Base-by-base conservation (phyloP, 345 rosid genomes). In the Punica granatum region DNA sequence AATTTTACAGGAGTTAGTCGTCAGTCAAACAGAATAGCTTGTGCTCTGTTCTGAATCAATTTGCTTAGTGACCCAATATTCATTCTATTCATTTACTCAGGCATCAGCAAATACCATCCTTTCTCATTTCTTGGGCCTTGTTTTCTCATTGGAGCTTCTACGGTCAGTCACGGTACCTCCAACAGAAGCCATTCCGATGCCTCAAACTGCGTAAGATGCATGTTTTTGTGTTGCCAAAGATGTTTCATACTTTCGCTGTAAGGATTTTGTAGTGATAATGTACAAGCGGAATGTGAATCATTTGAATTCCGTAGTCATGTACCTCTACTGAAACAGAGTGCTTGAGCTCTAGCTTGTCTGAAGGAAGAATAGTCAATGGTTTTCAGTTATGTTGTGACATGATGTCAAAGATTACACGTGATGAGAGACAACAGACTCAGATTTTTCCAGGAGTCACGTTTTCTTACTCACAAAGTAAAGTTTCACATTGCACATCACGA, bases 41-140 rank as follows among this genome's bases (percentile, higher is more conserved):
- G 7, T 16, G 43, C 15, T 44, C 12, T 65, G 31, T 10, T 32
- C 19, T 68, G 30, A 9, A 26, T 26, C 5, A 16, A 56, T 56
- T 56, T 49, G 7, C 28, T 32, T 11, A 15, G 2, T 53, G 3
- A 59, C 48, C 60, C 64, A 30, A 58, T 67, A 14, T 1, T 25
- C 63, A 60, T 67, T 37, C 36, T 14, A 44, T 73, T 37, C 41
- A 39, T 32, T 74, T 59, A 37, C 83, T 85, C 84, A 94, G 99
- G 99, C 99, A 66, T 88, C 97, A 7, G 97, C 96, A 42, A 91
- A 91, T 81, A 88, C 98, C 1, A 80, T 92, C 78, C 93, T 94
- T 31, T 94, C 99, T 72, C 99, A 94, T 77, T 94, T 94, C 74
- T 78, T 92, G 62, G 98, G 99, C 34, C 92, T 94, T 43, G 82